These are phyloP conservation scores for Drosera capensis DNA, from an alignment of 148 eudicot genomes.

Conservation along the genomic window DNA sequence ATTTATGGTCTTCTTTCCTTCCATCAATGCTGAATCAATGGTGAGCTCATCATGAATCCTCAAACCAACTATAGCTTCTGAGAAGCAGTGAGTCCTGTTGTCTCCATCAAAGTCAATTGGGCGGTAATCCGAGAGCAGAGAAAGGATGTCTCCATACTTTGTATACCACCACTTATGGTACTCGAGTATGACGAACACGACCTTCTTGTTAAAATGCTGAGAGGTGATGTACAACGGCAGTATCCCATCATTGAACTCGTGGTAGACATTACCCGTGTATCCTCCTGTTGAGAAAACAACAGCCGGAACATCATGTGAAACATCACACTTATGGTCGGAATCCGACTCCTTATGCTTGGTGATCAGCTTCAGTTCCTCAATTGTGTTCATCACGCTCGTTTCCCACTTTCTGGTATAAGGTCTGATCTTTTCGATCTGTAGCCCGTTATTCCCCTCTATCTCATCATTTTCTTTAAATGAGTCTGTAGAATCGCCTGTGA, in stretches of 20 bases:
- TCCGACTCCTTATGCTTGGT: constrained; percentile 18
- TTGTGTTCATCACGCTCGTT: constrained; percentile 40
- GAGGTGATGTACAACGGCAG: constrained; percentile 81
- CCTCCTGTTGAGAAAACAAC: constrained; percentile 94
- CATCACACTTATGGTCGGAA: constrained; percentile 35
- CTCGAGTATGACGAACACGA: constrained; percentile 72
- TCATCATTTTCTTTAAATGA: constrained; percentile 8
- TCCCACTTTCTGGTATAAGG: constrained; percentile 97
- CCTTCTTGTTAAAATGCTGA: constrained; percentile 64
- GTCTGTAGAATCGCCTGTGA: constrained; percentile 4
- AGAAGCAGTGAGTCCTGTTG: constrained; percentile 62
- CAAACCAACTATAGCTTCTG: constrained; percentile 70
- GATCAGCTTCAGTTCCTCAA: constrained; percentile 46
- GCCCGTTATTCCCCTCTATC: constrained; percentile 10
- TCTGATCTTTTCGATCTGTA: constrained; percentile 49
- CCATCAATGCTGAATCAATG: constrained; percentile 42
- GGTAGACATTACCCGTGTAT: constrained; percentile 78
- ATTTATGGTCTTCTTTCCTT: constrained; percentile 29
- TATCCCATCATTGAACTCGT: constrained; percentile 86
- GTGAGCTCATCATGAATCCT: constrained; percentile 73
- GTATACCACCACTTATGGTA: constrained; percentile 87
- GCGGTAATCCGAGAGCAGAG: constrained; percentile 51
- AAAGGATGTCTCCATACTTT: constrained; percentile 55
- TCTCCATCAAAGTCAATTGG: constrained; percentile 47
- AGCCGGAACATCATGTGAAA: constrained; percentile 69